Percentiles rank a stretch among this genome's conserved stretches.
Conservation (phyloP, 495 filamentous ascomycete genomes). For the Hypoxylon intermedium region DNA sequence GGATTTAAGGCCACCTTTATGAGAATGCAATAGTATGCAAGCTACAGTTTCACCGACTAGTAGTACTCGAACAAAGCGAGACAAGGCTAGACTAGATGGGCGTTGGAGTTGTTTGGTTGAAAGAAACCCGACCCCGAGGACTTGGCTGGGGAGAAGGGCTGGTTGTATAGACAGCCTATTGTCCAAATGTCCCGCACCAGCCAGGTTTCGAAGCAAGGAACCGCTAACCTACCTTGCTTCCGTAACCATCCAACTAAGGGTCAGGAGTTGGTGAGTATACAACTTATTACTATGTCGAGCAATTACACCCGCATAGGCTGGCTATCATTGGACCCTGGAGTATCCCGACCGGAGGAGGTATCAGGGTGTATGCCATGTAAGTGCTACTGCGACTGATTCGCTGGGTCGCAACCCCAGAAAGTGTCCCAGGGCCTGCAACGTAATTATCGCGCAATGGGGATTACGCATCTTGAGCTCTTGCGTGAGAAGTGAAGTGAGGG, state of each 20-base stretch:
- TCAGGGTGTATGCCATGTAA: conserved; percentile 31
- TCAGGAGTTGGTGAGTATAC: conserved; percentile 8
- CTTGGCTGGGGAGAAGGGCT: neutral
- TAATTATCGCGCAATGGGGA: conserved; percentile 36
- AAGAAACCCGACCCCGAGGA: conserved; percentile 3
- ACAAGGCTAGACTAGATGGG: conserved; percentile 15
- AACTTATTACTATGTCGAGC: conserved; percentile 29
- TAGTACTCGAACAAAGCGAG: conserved; percentile 5
- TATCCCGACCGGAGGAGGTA: conserved; percentile 23
- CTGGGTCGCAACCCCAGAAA: conserved; percentile 12
- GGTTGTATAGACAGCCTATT: conserved; percentile 22
- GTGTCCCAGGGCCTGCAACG: conserved; percentile 21
- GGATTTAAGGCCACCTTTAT: conserved; percentile 15
- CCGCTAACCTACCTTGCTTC: conserved; percentile 29
- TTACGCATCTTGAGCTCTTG: conserved; percentile 17
- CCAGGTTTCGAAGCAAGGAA: neutral
- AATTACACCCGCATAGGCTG: conserved; percentile 26
- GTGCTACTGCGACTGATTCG: conserved; percentile 36
- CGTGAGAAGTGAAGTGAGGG: neutral
- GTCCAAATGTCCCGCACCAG: conserved; percentile 2
- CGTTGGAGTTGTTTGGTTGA: neutral
- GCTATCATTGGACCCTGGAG: conserved; percentile 22
- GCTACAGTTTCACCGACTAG: conserved; percentile 25
- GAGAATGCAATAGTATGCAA: conserved; percentile 13
- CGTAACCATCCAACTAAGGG: conserved; percentile 23